Percentiles rank a stretch among this genome's conserved stretches.
Conservation (phyloP, 176 grass and related monocot species). For the Bonia amplexicaulis region DNA sequence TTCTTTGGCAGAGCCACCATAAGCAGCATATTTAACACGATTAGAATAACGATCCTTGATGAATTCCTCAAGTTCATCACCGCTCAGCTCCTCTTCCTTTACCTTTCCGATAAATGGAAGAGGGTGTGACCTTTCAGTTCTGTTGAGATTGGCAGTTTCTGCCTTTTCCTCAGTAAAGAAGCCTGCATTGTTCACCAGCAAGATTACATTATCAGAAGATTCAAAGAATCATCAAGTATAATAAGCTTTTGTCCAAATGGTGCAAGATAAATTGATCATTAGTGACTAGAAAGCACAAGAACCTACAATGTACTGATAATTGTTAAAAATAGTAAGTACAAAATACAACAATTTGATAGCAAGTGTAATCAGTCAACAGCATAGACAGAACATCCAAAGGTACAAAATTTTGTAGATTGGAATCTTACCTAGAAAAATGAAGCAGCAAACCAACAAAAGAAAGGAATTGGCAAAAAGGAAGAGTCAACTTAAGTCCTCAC, state of each 20-base stretch:
- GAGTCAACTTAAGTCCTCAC: neutral
- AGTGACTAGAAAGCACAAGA: neutral
- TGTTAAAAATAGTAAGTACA: neutral
- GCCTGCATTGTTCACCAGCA: constrained; percentile 15
- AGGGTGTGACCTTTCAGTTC: constrained; percentile 54
- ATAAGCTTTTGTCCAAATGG: neutral
- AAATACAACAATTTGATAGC: neutral
- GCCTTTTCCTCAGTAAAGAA: constrained; percentile 33
- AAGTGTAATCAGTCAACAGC: neutral
- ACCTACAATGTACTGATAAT: neutral
- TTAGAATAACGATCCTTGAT: constrained; percentile 62
- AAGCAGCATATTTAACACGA: constrained; percentile 43
- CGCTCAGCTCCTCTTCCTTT: constrained; percentile 89
- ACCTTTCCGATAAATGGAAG: constrained; percentile 82
- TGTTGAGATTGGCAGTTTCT: constrained; percentile 26
- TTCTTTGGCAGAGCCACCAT: constrained; percentile 46
- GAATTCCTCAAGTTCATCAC: constrained; percentile 87
- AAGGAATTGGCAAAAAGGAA: neutral
- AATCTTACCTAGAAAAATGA: neutral
- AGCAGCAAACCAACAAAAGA: neutral
- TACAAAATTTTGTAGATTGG: neutral
- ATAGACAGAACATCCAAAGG: neutral
- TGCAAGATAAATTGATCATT: neutral
- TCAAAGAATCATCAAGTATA: neutral
- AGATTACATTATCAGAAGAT: constrained; percentile 15